Conservation (phyloP, 352 stramenopile species). For the Globisporangium radiosum region DNA sequence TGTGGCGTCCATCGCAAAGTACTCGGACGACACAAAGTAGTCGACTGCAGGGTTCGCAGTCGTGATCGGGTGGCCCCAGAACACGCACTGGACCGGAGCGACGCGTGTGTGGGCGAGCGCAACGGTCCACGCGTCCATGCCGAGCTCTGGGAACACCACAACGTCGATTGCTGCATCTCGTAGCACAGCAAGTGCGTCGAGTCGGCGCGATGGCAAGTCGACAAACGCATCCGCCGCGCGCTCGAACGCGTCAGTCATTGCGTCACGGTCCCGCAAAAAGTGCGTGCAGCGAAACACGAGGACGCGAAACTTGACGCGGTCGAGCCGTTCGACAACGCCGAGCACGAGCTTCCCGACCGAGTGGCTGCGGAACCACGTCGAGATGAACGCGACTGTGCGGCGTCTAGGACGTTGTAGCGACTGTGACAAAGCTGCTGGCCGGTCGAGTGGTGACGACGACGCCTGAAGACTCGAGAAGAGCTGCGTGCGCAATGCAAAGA, state of each 20-base stretch:
- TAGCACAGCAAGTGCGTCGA: slow-evolving; percentile 33
- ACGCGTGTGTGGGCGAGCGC: slow-evolving; percentile 66
- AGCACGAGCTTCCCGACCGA: slow-evolving; percentile 62
- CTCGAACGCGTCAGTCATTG: slow-evolving; percentile 38
- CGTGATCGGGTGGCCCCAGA: slow-evolving; percentile 86
- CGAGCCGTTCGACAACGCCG: slow-evolving; percentile 40
- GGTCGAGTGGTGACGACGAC: background rate
- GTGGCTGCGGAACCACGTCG: slow-evolving; percentile 56
- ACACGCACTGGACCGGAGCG: slow-evolving; percentile 65
- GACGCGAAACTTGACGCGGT: slow-evolving; percentile 46
- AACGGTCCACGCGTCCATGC: slow-evolving; percentile 75
- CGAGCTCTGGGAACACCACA: slow-evolving; percentile 74
- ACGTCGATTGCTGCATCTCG: slow-evolving; percentile 57
- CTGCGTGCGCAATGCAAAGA: slow-evolving; percentile 24
- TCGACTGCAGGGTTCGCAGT: slow-evolving; percentile 67
- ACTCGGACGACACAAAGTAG: slow-evolving; percentile 74
- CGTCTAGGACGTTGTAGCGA: slow-evolving; percentile 1
- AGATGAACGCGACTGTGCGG: slow-evolving; percentile 46
- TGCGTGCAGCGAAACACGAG: slow-evolving; percentile 44
- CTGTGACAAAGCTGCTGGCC: background rate
- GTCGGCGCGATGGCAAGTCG: slow-evolving; percentile 27
- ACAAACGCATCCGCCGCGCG: slow-evolving; percentile 37
- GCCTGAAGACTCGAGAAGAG: slow-evolving; percentile 27
- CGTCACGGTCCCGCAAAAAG: slow-evolving; percentile 39
- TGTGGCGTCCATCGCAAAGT: slow-evolving; percentile 29